Percentiles rank a stretch among this genome's conserved stretches.
Evolutionary conservation across 2,329 filamentous ascomycete genomes (phyloP).

Genomic region (Exophiala alcalophila): DNA sequence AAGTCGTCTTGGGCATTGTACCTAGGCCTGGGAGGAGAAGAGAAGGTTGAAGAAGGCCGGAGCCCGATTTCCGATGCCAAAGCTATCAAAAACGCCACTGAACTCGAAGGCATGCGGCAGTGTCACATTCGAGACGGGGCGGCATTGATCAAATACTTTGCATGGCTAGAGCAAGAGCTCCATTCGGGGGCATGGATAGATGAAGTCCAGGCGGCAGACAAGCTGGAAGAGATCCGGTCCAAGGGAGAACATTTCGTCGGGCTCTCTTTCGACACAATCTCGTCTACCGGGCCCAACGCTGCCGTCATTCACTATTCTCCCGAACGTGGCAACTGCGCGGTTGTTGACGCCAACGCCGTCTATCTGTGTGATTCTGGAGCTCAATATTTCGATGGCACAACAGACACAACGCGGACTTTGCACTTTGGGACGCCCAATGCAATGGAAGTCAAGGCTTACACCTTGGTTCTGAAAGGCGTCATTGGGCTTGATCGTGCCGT

Average conservation of each 20-base stretch:
- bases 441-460: conserved; percentile 85
- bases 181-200: conserved; percentile 71
- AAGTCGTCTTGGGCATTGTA: conserved; percentile 92
- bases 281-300: conserved; percentile 86
- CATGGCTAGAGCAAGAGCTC: conserved; percentile 91
- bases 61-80: conserved; percentile 89
- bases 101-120: conserved; percentile 86
- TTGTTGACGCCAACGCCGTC: conserved; percentile 78
- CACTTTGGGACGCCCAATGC: conserved; percentile 84
- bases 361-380: conserved; percentile 97
- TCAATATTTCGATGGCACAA: conserved; percentile 95
- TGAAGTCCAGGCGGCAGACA: conserved; percentile 88
- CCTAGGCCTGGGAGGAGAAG: conserved; percentile 79
- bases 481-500: conserved; percentile 82
- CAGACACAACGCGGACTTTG: conserved; percentile 88
- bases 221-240: conserved; percentile 64
- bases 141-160: conserved; percentile 86
- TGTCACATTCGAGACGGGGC: conserved; percentile 94
- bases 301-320: conserved; percentile 96
- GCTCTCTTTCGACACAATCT: conserved; percentile 93
- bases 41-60: conserved; percentile 77
- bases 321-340: conserved; percentile 74
- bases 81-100: conserved; percentile 86
- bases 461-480: conserved; percentile 88
- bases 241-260: conserved; percentile 76